Conservation (phyloP, 768 basidiomycete genomes). For the Trametes coccinea region DNA sequence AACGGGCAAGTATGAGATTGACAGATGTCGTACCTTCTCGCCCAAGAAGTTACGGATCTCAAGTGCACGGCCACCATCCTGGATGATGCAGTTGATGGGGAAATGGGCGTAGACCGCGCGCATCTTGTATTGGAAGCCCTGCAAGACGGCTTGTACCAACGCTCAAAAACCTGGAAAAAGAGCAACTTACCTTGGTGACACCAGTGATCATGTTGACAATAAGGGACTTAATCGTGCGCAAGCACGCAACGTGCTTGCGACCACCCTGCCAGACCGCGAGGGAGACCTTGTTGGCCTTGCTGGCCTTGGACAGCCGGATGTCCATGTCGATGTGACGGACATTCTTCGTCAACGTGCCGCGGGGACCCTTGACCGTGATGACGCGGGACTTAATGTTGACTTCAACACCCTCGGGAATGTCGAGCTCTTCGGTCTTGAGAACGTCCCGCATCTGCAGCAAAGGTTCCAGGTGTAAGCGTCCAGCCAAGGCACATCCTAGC, state of each 20-base stretch:
- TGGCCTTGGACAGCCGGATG: constrained; percentile 72
- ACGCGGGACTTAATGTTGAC: constrained; percentile 88
- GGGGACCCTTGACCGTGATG: constrained; percentile 89
- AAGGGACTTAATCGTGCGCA: constrained; percentile 92
- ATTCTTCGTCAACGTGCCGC: constrained; percentile 90
- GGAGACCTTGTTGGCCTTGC: constrained; percentile 77
- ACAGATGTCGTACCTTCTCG: constrained; percentile 67
- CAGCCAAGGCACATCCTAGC: constrained; percentile 33
- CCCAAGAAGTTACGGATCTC: constrained; percentile 97
- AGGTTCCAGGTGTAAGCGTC: constrained; percentile 27
- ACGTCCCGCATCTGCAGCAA: constrained; percentile 82
- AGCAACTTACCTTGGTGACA: constrained; percentile 76
- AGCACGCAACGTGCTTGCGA: constrained; percentile 97
- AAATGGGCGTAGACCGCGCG: constrained; percentile 99
- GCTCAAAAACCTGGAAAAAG: background rate
- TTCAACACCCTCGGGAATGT: constrained; percentile 82
- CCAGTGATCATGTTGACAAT: constrained; percentile 98
- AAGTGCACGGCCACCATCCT: constrained; percentile 64
- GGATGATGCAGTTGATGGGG: constrained; percentile 98
- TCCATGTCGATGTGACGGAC: constrained; percentile 95
- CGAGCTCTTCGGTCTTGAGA: constrained; percentile 90
- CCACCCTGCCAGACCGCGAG: constrained; percentile 98
- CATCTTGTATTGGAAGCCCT: constrained; percentile 99
- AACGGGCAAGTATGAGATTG: too few species aligned
- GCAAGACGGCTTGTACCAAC: background rate